Percentiles rank a stretch among this genome's conserved stretches.
Conservation (phyloP, 768 basidiomycete species). For the Rhodotorula sphaerocarpa region DNA sequence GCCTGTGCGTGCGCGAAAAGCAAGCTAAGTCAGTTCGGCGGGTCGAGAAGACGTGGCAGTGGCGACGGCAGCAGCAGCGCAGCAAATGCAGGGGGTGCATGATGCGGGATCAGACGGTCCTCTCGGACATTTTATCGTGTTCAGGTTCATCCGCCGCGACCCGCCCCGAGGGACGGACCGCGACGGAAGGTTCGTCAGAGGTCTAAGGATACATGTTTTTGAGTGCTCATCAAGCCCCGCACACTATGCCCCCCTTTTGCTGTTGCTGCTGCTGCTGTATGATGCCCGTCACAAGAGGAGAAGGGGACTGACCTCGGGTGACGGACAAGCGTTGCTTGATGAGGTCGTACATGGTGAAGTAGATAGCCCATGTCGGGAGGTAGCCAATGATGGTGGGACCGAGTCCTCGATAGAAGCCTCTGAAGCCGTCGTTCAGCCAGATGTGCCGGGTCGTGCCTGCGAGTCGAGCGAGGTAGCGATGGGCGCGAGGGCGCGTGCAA, state of each 20-base stretch:
- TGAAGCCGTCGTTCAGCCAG: constrained; percentile 60
- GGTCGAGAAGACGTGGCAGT: too few species aligned
- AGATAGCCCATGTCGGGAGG: constrained; percentile 98
- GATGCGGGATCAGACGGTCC: constrained; percentile 33
- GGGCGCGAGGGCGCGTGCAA: neutral
- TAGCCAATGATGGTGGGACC: constrained; percentile 95
- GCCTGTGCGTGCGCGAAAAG: constrained; percentile 2
- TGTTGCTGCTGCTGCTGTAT: too few species aligned
- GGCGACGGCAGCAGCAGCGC: neutral
- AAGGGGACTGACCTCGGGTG: constrained; percentile 29
- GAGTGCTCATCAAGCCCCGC: constrained; percentile 27
- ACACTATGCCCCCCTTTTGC: too few species aligned
- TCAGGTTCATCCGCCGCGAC: constrained; percentile 23
- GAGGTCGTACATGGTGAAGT: constrained; percentile 94
- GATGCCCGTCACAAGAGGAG: constrained; percentile 37
- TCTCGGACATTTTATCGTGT: constrained; percentile 30
- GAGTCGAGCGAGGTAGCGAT: neutral
- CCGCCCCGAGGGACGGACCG: neutral
- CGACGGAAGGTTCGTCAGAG: constrained; percentile 37
- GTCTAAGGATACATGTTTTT: constrained; percentile 37
- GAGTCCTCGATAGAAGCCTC: constrained; percentile 90
- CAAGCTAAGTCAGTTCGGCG: neutral
- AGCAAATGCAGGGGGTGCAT: too few species aligned
- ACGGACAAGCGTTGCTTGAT: constrained; percentile 57
- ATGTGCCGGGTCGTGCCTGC: constrained; percentile 56